Conservation (phyloP, 495 filamentous ascomycete species). For the Wilcoxina mikolae region DNA sequence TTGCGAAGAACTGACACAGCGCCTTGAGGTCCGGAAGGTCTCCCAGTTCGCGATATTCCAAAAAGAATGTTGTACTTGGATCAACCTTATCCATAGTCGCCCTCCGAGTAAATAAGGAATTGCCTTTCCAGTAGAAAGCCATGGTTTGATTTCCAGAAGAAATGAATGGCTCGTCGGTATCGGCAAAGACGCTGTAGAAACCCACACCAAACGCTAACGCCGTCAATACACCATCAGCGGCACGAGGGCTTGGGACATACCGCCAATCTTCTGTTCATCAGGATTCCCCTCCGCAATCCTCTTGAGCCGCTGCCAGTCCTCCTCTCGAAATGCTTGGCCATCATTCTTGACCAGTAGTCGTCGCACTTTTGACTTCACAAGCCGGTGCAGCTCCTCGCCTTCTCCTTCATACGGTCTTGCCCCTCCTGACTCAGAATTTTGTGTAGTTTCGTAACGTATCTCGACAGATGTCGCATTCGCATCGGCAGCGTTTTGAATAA, state of each 20-base stretch:
- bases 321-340: conserved; percentile 65
- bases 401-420: neutral
- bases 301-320: conserved; percentile 87
- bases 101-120: conserved; percentile 78
- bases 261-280: conserved; percentile 92
- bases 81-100: conserved; percentile 49
- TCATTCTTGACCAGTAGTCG: conserved; percentile 80
- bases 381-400: conserved; percentile 52
- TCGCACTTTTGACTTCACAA: conserved; percentile 68
- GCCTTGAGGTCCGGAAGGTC: conserved; percentile 76
- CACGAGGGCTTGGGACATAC: neutral
- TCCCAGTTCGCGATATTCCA: conserved; percentile 78
- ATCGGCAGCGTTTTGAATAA: conserved; percentile 96
- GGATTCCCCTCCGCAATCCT: conserved; percentile 97
- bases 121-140: conserved; percentile 98
- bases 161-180: conserved; percentile 94
- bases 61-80: conserved; percentile 70
- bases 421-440: conserved; percentile 35
- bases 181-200: conserved; percentile 93
- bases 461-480: conserved; percentile 78
- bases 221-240: neutral
- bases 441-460: conserved; percentile 82
- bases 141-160: conserved; percentile 81
- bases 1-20: conserved; percentile 79
- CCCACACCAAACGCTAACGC: conserved; percentile 75